Conservation (phyloP, 768 basidiomycete species). For the Cystobasidium tubakii region DNA sequence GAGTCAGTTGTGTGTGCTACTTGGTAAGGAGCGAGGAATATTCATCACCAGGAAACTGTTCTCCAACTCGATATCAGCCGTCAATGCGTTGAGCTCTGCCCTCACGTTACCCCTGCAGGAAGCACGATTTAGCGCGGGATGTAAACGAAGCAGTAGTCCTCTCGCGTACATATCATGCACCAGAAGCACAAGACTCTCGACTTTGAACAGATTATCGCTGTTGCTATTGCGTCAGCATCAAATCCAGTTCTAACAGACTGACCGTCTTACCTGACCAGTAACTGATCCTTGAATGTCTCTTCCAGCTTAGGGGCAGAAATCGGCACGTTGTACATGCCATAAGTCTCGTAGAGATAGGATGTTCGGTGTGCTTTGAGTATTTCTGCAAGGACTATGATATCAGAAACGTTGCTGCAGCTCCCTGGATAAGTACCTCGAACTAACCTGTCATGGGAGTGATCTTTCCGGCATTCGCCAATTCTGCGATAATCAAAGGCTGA, state of each 20-base stretch:
- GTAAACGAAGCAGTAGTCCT: neutral
- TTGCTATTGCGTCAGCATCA: neutral
- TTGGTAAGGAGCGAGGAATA: neutral
- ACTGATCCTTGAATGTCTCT: conserved; percentile 68
- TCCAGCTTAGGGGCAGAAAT: conserved; percentile 55
- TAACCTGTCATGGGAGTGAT: conserved; percentile 41
- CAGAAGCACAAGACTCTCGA: conserved; percentile 72
- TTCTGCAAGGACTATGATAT: conserved; percentile 28
- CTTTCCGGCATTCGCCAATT: conserved; percentile 38
- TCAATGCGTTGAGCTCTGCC: conserved; percentile 57
- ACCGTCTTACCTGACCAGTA: conserved; percentile 75
- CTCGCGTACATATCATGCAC: conserved; percentile 84
- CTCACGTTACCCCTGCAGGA: conserved; percentile 72
- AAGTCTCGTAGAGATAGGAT: conserved; percentile 67
- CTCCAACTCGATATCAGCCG: conserved; percentile 64
- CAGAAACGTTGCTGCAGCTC: neutral
- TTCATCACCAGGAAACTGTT: conserved; percentile 70
- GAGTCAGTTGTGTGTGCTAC: neutral
- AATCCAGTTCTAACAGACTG: neutral
- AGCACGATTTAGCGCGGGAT: neutral
- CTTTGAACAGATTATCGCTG: conserved; percentile 68
- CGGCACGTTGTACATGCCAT: conserved; percentile 57
- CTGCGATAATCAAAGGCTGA: conserved; percentile 18
- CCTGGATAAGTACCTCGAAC: neutral
- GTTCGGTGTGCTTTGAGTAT: conserved; percentile 78